Evolutionary conservation across 768 basidiomycete species (phyloP), one percentile per base, ranked within the genome.

Genomic region (Gloeostereum incarnatum): DNA sequence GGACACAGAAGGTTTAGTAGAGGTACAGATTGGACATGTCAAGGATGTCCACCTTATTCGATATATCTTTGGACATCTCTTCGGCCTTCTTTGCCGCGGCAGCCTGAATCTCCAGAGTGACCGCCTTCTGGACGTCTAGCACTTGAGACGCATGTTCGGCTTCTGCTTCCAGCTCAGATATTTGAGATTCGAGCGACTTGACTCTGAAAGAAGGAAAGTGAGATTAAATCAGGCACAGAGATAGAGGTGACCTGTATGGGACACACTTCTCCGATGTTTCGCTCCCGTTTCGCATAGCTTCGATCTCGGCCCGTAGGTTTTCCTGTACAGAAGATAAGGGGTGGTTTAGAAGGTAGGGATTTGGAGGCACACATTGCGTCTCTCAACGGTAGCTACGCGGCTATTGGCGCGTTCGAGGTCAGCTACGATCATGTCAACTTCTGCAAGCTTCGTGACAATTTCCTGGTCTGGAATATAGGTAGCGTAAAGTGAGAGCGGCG

Each of bases 381-480:
- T 74, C 59, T 98, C 94, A 25, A 98, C 84, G 2, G 84, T 79
- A 0, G 86, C 89, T 2, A 97, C 86, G 13, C 94, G 79, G 50
- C 79, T 86, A 51, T 93, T 98, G n/a, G 96, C 92, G 13, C 91
- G 75, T 49, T 93, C 90, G 29, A 98, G 67, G 62, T 99, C 96
- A 9, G 85, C 87, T 18, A 87, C 83, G 49, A 97, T 78, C 79
- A 97, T 86, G 53, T 99, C 96, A 40, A 94, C 72, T 55, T 99
- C 94, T 0, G 87, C 83, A 16, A 97, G 72, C 46, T 91, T 86
- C 2, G 90, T 75, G 4, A 91, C 71, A 7, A 88, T 83, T 54
- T 97, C 94, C 53, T 96, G 89, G 56, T 98, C 91, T 91, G 44
- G 17, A 29, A 27, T n/a, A n/a, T n/a, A n/a, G 25, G 21, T 11